phyloP scores from a whole-genome alignment of 2,329 filamentous ascomycete genomes.

The Colletotrichum truncatum region DNA sequence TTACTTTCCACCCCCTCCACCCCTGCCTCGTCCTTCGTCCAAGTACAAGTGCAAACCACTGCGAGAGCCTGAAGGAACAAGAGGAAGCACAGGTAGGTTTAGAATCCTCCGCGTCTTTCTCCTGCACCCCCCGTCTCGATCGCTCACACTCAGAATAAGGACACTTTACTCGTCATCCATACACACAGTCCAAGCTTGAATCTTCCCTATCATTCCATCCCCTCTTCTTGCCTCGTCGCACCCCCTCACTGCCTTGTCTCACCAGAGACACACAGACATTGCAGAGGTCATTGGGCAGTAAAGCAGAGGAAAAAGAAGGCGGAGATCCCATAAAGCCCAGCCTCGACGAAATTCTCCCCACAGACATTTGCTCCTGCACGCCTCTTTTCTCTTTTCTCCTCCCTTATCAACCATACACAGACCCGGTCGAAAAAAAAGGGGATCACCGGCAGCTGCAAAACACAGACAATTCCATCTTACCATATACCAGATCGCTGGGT shows the following conservation, averaged over 20 bases:
- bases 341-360: slow-evolving; percentile 16
- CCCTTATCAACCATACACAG: neutral
- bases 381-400: neutral
- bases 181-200: neutral
- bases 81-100: no score
- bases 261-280: slow-evolving; percentile 24
- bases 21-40: slow-evolving; percentile 1
- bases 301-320: neutral
- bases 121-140: neutral
- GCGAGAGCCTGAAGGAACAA: neutral
- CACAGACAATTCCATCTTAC: slow-evolving; percentile 11
- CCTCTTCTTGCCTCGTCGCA: slow-evolving; percentile 9
- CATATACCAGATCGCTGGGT: slow-evolving; percentile 10
- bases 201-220: neutral
- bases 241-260: slow-evolving; percentile 21
- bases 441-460: slow-evolving; percentile 13
- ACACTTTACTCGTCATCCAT: neutral
- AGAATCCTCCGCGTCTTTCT: no score
- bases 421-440: no score
- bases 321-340: slow-evolving; percentile 24
- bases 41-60: neutral
- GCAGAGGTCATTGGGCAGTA: neutral
- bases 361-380: slow-evolving; percentile 9
- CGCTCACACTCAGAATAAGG: neutral
- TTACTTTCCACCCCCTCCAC: neutral